Evolutionary conservation across 306 rosid species (phyloP).

Genomic region (Spatholobus suberectus): DNA sequence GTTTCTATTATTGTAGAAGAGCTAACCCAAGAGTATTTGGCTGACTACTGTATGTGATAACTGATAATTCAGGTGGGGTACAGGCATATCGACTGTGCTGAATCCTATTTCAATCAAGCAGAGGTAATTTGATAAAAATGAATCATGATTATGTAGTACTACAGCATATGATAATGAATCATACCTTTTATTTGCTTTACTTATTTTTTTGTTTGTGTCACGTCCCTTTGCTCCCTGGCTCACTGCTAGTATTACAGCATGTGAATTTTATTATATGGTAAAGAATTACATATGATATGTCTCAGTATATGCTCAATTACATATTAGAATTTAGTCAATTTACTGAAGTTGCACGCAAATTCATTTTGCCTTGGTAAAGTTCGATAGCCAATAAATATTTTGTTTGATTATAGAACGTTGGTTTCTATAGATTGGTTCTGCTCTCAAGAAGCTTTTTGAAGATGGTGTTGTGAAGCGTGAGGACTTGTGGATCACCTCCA

Average conservation of each 20-base stretch:
- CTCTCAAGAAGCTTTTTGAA: slow-evolving; percentile 64
- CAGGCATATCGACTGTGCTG: slow-evolving; percentile 38
- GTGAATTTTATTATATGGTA: neutral
- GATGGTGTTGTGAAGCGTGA: slow-evolving; percentile 75
- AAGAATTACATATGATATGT: neutral
- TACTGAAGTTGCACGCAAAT: neutral
- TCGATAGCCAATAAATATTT: neutral
- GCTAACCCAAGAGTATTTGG: neutral
- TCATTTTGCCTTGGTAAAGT: neutral
- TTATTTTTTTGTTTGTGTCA: neutral
- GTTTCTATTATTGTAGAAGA: neutral
- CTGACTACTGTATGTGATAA: neutral
- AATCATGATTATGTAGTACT: neutral
- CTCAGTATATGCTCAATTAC: neutral
- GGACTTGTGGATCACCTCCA: slow-evolving; percentile 81
- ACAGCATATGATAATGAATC: neutral
- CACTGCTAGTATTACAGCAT: neutral
- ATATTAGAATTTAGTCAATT: neutral
- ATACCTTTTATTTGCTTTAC: neutral
- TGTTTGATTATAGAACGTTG: neutral
- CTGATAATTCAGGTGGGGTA: slow-evolving; percentile 33
- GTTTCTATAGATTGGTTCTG: slow-evolving; percentile 60
- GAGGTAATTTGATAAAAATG: slow-evolving; percentile 48
- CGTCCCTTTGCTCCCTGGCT: neutral
- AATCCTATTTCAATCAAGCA: slow-evolving; percentile 31